Base-by-base conservation (phyloP, 345 rosid species). In the Ceriops zippeliana region DNA sequence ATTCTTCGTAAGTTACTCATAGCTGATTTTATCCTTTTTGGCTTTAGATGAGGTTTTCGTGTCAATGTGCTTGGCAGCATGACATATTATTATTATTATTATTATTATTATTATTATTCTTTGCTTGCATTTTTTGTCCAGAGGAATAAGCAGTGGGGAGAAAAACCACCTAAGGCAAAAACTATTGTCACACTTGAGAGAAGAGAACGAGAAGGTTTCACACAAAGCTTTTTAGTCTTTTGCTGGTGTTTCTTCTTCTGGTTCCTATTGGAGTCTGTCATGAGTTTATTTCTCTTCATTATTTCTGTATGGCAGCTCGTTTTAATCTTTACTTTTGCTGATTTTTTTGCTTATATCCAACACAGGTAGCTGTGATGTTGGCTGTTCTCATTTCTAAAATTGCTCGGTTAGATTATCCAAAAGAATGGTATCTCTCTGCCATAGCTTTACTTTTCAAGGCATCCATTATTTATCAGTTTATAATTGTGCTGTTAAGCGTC, bases 351-450 rank as follows among this genome's bases (percentile, higher is more conserved):
- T 69, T 64, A 9, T 42, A 28, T 62, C 34, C 37, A 67, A 49
- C 65, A 21, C 89, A 95, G 99, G 85, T 95, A 67, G 93, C 97
- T 68, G 83, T 76, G 69, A 77, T 87, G 89, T 75, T 91, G 75
- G 93, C 97, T 63, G 97, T 95, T 66, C 90, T 91, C 52, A 78
- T 91, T 67, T 91, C 99, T 46, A 91, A 86, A 79, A 90, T 91
- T 78, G 93, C 96, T 58, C 99, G 96, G 52, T 83, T 91, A 65
- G 99, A 95, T 82, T 95, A 95, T 88, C 99, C 97, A 20, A 87
- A 82, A 78, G 99, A 95, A 76, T 95, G 96, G 96, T 86, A 30
- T 46, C 26, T 71, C 67, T 49, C 26, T 10, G 56, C 20, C 22
- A 16, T 47, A 32, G 17, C 57, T 65, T 27, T 59, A 13, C 32